Evolutionary conservation across 495 filamentous ascomycete genomes (phyloP), one percentile per base, ranked within the genome.

Genomic region (Glonium stellatum): DNA sequence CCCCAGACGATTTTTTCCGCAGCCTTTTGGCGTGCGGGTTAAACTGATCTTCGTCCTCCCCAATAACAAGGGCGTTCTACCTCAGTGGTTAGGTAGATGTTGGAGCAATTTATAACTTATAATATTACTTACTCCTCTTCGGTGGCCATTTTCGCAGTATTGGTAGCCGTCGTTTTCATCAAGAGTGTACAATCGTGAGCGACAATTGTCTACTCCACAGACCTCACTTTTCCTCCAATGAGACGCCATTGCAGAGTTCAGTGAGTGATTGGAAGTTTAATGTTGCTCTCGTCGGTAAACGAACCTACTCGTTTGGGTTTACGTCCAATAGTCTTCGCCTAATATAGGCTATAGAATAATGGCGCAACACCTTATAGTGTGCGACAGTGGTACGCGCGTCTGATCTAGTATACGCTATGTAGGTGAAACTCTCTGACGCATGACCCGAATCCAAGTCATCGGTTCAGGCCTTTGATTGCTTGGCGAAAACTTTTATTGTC

Each of bases 11-110:
- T 36, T 81, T 76, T 52, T 75, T 73, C 12, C 53, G 35, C 22
- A 25, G 22, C 35, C 61, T 58, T 78, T 84, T 60, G 79, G 80
- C 52, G 88, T 88, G 54, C 79, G 75, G 13, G 77, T 80, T 85
- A 62, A 86, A 90, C 65, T 85, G 83, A 62, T 92, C 91, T 54
- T 87, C 83, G 66, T 92, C 89, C 61, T 83, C 83, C 71, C 87
- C 86, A 48, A 84, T 59, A 18, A 66, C 50, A 8, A 67, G 59
- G 10, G 57, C 60, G 12, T 60, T 47, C 67, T 69, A 47, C 12
- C 9, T 13, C 4, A 11, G 42, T 18, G 5, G 44, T 54, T 46
- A 18, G 13, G 13, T 22, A 48, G 44, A 48, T 15, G 15, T n/a
- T n/a, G n/a, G n/a, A n/a, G n/a, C 9, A 48, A 9, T 48, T 22